Base-by-base conservation (phyloP, 495 filamentous ascomycete species). In the Pseudoneurospora amorphoporcata region DNA sequence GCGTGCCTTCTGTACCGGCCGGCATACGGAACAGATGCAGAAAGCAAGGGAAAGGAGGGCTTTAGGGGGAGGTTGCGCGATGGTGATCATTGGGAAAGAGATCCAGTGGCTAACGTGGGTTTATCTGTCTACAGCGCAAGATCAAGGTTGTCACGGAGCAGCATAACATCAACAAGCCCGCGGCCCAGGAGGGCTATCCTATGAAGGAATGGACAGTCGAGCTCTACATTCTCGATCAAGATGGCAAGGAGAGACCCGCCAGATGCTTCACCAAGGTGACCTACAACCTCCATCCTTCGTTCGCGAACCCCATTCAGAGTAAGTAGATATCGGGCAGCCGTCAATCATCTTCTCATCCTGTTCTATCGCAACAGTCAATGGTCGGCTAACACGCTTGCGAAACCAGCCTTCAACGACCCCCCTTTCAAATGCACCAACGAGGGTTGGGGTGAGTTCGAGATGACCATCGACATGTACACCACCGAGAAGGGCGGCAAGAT, bases 371-470 rank as follows among this genome's bases (percentile, higher is more conserved):
- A 73, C 8, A 71, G 10, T 16, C 29, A 53, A 32, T 39, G 41
- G 35, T 12, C 29, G 71, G 69, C 72, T 76, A 53, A 75, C 32
- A 68, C 23, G 8, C 16, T 53, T 38, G n/a, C 17, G 29, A 61
- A 61, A 16, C 29, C 76, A 97, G 93, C 88, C 8, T 88, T 95
- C 85, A 90, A 89, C 77, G 90, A 90, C 43, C 90, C 93, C 0
- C 95, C 95, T 0, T 99, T 98, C 85, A 87, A 88, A 35, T 95
- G 97, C 79, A 83, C 88, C 70, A 96, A 99, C 81, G 91, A 96
- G 81, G 96, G 96, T 76, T 99, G 96, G 96, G 96, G 96, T 77
- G 96, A 99, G 83, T 99, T 99, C 78, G 96, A 98, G 78, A 95
- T 98, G 92, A 84, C 86, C 37, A 95, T 98, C 74, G 86, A 91